These are phyloP conservation scores for Juglanconis juglandina DNA, from an alignment of 2,329 filamentous ascomycete species.

Conservation along the genomic window DNA sequence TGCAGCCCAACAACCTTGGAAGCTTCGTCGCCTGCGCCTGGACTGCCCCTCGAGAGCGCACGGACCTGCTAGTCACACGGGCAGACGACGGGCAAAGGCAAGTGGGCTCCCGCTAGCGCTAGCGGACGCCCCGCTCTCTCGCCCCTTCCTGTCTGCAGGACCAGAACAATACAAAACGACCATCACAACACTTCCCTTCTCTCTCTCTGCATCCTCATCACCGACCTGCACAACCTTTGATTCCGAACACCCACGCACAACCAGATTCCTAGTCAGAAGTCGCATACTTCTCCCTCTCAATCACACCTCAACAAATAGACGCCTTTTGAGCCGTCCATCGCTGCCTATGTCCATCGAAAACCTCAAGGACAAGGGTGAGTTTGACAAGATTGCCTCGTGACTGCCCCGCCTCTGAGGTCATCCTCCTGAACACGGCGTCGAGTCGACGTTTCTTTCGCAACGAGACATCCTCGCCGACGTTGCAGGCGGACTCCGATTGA, in stretches of 20 bases:
- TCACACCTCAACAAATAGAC: conserved; percentile 35
- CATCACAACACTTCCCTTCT: background rate
- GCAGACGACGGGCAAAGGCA: background rate
- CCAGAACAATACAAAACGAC: background rate
- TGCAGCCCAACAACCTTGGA: background rate
- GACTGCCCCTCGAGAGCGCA: background rate
- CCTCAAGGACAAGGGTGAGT: conserved; percentile 90
- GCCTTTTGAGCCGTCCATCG: conserved; percentile 49
- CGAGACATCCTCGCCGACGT: background rate
- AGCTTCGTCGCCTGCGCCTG: background rate
- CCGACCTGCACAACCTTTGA: background rate
- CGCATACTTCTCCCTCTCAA: conserved; percentile 9
- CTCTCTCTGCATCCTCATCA: background rate
- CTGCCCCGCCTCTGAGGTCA: background rate
- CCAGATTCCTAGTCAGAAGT: conserved; percentile 12
- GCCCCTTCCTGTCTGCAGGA: background rate
- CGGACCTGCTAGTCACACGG: background rate
- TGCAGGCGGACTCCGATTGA: background rate
- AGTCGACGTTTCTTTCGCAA: background rate
- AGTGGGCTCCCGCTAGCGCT: background rate
- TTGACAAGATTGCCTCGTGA: conserved; percentile 1
- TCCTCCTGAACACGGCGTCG: background rate
- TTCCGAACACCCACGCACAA: conserved; percentile 1
- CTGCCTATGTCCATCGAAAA: conserved; percentile 94
- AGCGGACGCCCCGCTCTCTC: background rate